These are phyloP conservation scores for Cyberlindnera samutprakarnensis DNA, from an alignment of 805 yeast genomes.

Conservation along the genomic window DNA sequence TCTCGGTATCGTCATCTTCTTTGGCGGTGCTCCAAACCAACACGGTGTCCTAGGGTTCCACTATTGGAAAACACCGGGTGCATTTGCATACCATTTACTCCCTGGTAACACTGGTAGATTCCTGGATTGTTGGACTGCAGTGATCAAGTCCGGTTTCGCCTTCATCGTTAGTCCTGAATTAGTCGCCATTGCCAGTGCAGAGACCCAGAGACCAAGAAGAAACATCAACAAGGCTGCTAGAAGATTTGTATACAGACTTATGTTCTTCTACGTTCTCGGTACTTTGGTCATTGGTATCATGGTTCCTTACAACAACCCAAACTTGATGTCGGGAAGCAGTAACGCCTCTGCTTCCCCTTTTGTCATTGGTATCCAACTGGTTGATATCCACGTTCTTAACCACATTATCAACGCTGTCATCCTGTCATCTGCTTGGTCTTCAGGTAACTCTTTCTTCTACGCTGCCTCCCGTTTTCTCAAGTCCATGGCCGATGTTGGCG, in stretches of 20 bases:
- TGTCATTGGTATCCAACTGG: conserved; percentile 69
- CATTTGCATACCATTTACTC: conserved; percentile 40
- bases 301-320: conserved; percentile 52
- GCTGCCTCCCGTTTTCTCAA: conserved; percentile 70
- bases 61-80: conserved; percentile 57
- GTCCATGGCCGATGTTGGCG: conserved; percentile 64
- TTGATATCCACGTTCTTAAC: conserved; percentile 59
- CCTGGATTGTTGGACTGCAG: conserved; percentile 54
- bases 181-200: conserved; percentile 49
- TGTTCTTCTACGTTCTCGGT: conserved; percentile 56
- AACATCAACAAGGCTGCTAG: conserved; percentile 53
- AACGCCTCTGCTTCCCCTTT: conserved; percentile 73
- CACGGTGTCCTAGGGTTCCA: conserved; percentile 56
- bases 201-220: conserved; percentile 49
- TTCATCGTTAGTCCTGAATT: conserved; percentile 60
- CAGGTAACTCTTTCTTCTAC: conserved; percentile 74
- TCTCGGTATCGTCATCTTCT: conserved; percentile 47
- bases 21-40: conserved; percentile 57
- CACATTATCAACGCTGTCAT: conserved; percentile 75
- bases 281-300: conserved; percentile 63
- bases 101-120: conserved; percentile 55
- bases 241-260: conserved; percentile 47
- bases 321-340: conserved; percentile 40
- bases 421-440: conserved; percentile 71
- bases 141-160: conserved; percentile 59